phyloP scores from a whole-genome alignment of 768 basidiomycete genomes.

The Pleurotus platypus region DNA sequence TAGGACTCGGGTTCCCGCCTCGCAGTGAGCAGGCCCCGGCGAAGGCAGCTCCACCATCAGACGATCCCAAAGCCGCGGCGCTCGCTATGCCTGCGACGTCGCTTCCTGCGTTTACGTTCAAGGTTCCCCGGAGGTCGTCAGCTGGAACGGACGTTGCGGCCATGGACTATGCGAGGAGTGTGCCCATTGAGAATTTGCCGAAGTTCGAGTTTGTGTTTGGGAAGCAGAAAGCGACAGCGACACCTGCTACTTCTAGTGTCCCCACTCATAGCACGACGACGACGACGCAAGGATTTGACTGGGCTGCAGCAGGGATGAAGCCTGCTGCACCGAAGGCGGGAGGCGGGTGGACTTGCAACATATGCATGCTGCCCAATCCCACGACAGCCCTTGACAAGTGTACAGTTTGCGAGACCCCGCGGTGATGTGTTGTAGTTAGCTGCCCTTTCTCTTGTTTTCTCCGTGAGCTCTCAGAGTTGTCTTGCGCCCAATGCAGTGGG shows the following conservation, averaged over 20 bases:
- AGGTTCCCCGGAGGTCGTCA: slow-evolving; percentile 19
- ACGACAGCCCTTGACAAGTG: slow-evolving; percentile 44
- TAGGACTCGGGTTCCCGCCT: neutral
- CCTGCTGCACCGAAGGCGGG: slow-evolving; percentile 28
- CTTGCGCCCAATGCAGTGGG: too few relatives aligned
- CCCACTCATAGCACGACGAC: slow-evolving; percentile 15
- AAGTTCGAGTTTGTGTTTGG: slow-evolving; percentile 13
- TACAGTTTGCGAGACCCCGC: slow-evolving; percentile 39
- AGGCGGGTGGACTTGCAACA: slow-evolving; percentile 52
- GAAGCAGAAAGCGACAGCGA: slow-evolving; percentile 1
- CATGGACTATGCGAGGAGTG: slow-evolving; percentile 33
- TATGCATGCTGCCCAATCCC: slow-evolving; percentile 50
- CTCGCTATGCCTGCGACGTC: slow-evolving; percentile 21
- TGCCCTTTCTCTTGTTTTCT: neutral
- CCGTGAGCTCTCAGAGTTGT: too few relatives aligned
- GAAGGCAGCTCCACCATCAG: neutral
- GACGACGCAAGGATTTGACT: slow-evolving; percentile 42
- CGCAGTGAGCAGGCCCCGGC: neutral
- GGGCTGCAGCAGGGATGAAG: slow-evolving; percentile 58
- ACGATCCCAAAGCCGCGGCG: slow-evolving; percentile 27
- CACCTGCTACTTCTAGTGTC: neutral
- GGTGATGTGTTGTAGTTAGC: neutral
- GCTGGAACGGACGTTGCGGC: slow-evolving; percentile 19
- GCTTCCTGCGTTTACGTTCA: slow-evolving; percentile 36
- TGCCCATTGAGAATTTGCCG: slow-evolving; percentile 20